phyloP scores from a whole-genome alignment of 1,139 yeast species.

The Yarrowia galli region DNA sequence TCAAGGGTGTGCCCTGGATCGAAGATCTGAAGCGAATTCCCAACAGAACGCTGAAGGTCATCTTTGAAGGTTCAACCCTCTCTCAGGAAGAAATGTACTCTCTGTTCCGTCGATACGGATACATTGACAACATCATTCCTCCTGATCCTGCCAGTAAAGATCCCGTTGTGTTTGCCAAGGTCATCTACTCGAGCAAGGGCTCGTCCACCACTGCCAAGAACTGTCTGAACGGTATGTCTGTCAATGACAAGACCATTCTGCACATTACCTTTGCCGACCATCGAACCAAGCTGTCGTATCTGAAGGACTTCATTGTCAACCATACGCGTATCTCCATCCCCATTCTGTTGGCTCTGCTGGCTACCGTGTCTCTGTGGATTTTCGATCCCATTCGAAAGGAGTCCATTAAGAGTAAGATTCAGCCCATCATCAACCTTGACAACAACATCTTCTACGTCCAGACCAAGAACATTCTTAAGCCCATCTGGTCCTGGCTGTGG shows the following conservation, averaged over 20 bases:
- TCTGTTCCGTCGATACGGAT: conserved; percentile 85
- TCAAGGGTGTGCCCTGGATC: conserved; percentile 94
- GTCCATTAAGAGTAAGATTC: conserved; percentile 74
- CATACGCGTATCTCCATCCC: conserved; percentile 87
- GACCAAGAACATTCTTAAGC: conserved; percentile 6
- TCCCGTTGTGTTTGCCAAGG: conserved; percentile 58
- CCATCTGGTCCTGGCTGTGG: conserved; percentile 19
- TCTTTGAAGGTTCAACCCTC: conserved; percentile 75
- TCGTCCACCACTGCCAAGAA: conserved; percentile 89
- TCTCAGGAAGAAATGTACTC: conserved; percentile 87
- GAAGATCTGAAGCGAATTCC: conserved; percentile 88
- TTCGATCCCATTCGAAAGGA: conserved; percentile 93
- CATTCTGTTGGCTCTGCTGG: conserved; percentile 63
- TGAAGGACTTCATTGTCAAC: conserved; percentile 56
- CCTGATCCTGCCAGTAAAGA: conserved; percentile 58
- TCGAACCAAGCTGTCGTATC: conserved; percentile 41
- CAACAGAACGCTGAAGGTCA: conserved; percentile 65
- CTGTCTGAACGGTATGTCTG: conserved; percentile 75
- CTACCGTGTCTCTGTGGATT: conserved; percentile 81
- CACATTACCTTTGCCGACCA: conserved; percentile 72
- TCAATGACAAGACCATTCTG: conserved; percentile 62
- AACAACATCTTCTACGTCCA: conserved; percentile 23
- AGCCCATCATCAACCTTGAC: conserved; percentile 33
- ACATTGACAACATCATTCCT: conserved; percentile 75
- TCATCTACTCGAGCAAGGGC: conserved; percentile 63